A percentile compares a stretch with the other conserved stretches of the same genome.
Evolutionary conservation across 2,329 filamentous ascomycete species (phyloP).

Genomic region (Daldinia sp.): DNA sequence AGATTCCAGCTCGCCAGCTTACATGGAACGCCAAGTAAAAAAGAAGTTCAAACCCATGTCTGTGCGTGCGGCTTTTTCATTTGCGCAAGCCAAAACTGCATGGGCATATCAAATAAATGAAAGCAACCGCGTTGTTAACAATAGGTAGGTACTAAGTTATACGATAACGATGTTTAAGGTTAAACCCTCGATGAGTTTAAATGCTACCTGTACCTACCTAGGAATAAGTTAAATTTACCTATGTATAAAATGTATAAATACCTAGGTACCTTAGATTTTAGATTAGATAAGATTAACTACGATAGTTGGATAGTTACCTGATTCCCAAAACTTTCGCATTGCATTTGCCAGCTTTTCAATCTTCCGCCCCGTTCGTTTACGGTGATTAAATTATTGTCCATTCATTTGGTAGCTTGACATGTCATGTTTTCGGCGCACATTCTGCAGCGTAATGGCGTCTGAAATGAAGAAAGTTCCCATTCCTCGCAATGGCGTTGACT

Average conservation of each 20-base stretch:
- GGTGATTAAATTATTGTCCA: constrained; percentile 11
- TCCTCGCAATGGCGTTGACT: constrained; percentile 89
- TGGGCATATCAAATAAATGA: background rate
- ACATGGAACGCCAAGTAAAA: background rate
- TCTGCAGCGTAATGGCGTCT: constrained; percentile 69
- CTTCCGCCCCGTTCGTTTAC: constrained; percentile 3
- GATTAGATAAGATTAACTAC: constrained; percentile 41
- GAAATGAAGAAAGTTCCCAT: constrained; percentile 80
- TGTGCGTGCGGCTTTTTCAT: constrained; percentile 1
- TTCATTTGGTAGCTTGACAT: constrained; percentile 36
- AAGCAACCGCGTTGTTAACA: background rate
- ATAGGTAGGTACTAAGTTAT: background rate
- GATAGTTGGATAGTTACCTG: too few relatives aligned
- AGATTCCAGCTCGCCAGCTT: background rate
- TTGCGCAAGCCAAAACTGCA: background rate
- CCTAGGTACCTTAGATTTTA: background rate
- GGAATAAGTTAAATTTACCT: too few relatives aligned
- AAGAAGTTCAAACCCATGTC: background rate
- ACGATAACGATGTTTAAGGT: background rate
- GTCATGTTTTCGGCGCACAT: constrained; percentile 41
- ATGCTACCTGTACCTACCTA: background rate
- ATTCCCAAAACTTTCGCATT: constrained; percentile 24
- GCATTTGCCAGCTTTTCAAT: background rate
- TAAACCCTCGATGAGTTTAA: constrained; percentile 4
- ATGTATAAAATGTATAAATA: too few relatives aligned